Percentiles rank a stretch among this genome's conserved stretches.
Evolutionary conservation across 192 early-diverging fungal species (phyloP).

Genomic region (Coemansia biformis): DNA sequence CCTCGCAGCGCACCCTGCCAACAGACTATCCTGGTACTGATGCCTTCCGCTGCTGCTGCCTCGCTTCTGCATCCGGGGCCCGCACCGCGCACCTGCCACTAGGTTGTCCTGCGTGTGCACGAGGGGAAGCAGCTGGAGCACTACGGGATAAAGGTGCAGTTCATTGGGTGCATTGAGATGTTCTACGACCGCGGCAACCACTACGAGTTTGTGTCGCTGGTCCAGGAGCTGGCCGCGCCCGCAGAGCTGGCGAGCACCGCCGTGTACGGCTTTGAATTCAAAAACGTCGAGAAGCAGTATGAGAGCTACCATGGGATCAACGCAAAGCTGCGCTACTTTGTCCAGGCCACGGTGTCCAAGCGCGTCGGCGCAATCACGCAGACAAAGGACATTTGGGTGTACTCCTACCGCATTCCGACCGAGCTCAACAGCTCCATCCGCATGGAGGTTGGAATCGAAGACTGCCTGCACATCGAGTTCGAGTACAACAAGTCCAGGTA

Average conservation of each 20-base stretch:
- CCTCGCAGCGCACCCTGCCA: no score
- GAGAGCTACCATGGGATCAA: conserved; percentile 98
- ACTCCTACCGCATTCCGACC: conserved; percentile 89
- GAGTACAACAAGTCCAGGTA: conserved; percentile 99
- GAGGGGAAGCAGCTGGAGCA: conserved; percentile 97
- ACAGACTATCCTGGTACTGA: no score
- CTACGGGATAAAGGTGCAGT: conserved; percentile 97
- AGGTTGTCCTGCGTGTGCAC: conserved; percentile 45
- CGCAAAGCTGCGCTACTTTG: conserved; percentile 96
- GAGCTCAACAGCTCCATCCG: conserved; percentile 89
- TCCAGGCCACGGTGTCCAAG: conserved; percentile 84
- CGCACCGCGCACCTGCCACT: no score
- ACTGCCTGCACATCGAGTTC: conserved; percentile 98
- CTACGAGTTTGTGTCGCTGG: conserved; percentile 88
- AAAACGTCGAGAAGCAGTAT: conserved; percentile 99
- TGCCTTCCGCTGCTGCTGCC: no score
- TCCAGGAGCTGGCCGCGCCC: conserved; percentile 91
- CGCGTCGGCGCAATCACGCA: conserved; percentile 84
- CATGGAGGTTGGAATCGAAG: conserved; percentile 99
- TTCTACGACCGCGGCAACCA: conserved; percentile 94
- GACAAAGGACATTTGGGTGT: conserved; percentile 97
- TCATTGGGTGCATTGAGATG: conserved; percentile 95
- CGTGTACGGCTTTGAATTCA: conserved; percentile 94
- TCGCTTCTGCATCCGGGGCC: no score
- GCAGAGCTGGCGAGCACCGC: conserved; percentile 80